phyloP scores from a whole-genome alignment of 75 land plant species.

The Adiantum capillusveneris region DNA sequence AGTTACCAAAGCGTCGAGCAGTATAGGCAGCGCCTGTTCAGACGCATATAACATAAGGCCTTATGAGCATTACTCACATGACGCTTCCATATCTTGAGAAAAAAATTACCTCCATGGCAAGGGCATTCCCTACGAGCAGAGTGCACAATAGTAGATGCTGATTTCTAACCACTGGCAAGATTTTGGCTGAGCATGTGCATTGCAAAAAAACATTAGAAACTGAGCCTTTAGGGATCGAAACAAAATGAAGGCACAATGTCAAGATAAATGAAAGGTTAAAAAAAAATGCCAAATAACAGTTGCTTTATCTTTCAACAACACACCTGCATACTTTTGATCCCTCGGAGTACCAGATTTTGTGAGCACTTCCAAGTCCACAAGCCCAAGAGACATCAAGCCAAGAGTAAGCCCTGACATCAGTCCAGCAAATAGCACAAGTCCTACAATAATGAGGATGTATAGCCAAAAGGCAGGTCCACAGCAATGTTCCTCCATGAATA shows the following conservation, averaged over 20 bases:
- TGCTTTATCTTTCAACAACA: background rate
- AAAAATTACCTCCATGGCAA: slow-evolving; percentile 71
- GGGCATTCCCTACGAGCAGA: slow-evolving; percentile 68
- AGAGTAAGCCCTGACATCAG: slow-evolving; percentile 92
- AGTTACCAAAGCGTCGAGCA: slow-evolving; percentile 17
- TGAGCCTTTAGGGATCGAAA: too few relatives aligned
- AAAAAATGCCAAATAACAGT: too few relatives aligned
- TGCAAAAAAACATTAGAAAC: too few relatives aligned
- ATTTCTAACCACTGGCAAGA: slow-evolving; percentile 74
- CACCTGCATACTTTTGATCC: slow-evolving; percentile 60
- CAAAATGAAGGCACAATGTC: too few relatives aligned
- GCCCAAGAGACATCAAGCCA: slow-evolving; percentile 86
- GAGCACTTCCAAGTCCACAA: slow-evolving; percentile 84
- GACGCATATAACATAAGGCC: background rate
- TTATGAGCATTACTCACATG: background rate
- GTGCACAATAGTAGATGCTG: slow-evolving; percentile 81
- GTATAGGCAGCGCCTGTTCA: slow-evolving; percentile 24
- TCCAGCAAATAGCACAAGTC: slow-evolving; percentile 70
- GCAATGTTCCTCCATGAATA: slow-evolving; percentile 22
- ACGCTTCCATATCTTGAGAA: too few relatives aligned
- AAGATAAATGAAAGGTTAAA: too few relatives aligned
- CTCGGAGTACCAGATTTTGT: slow-evolving; percentile 50
- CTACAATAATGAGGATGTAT: slow-evolving; percentile 38
- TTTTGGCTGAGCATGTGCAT: slow-evolving; percentile 41
- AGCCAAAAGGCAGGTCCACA: slow-evolving; percentile 54